Conservation (phyloP, 2,329 filamentous ascomycete species). For the Pseudogymnoascus sp. region DNA sequence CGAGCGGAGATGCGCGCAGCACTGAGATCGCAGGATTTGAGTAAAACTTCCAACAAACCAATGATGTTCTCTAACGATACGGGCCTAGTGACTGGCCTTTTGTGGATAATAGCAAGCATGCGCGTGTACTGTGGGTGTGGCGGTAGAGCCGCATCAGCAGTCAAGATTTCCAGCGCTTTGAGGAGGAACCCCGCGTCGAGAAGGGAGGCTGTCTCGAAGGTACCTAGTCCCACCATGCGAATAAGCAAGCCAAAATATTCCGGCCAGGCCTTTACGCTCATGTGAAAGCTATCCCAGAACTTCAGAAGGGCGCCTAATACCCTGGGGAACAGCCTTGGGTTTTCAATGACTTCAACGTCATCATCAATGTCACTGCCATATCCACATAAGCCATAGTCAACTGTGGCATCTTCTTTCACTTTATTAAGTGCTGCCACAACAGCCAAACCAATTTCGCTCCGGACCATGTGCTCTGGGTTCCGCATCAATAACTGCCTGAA, state of each 20-base stretch:
- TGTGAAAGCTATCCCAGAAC: conserved; percentile 57
- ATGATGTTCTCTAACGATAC: conserved; percentile 49
- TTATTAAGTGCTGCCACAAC: conserved; percentile 45
- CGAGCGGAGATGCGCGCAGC: conserved; percentile 32
- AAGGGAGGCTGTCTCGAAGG: conserved; percentile 48
- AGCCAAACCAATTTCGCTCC: conserved; percentile 42
- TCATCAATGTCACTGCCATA: conserved; percentile 20
- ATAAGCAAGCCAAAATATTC: conserved; percentile 67
- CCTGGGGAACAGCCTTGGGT: conserved; percentile 25
- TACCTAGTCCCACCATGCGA: conserved; percentile 57
- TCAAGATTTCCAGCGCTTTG: conserved; percentile 32
- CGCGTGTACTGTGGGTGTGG: conserved; percentile 42
- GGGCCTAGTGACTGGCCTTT: conserved; percentile 42
- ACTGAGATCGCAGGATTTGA: conserved; percentile 23
- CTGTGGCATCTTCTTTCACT: conserved; percentile 43
- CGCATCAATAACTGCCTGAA: conserved; percentile 59
- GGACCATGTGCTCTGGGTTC: conserved; percentile 49
- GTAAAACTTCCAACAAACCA: conserved; percentile 35
- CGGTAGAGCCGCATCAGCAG: conserved; percentile 24
- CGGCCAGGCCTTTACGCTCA: conserved; percentile 59
- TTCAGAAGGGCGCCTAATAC: conserved; percentile 42
- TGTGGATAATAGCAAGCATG: conserved; percentile 45
- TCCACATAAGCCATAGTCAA: conserved; percentile 36
- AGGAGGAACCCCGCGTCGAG: conserved; percentile 54
- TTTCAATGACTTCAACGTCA: conserved; percentile 26